Base-by-base conservation (phyloP, 164 flowering plant genomes). In the Piper longum region DNA sequence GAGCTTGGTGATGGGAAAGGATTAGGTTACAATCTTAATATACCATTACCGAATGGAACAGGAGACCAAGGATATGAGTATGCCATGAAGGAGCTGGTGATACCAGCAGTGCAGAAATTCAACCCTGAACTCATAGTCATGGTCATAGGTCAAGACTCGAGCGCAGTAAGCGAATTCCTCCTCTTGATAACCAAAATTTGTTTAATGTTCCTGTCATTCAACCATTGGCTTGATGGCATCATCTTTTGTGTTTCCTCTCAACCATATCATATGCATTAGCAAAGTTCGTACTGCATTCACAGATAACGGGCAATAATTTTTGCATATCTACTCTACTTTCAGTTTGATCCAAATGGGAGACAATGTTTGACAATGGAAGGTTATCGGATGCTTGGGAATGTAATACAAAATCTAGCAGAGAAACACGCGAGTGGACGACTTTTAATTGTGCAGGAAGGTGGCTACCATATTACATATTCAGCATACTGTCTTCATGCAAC, bases 311-410 rank as follows among this genome's bases (percentile, higher is more conserved):
- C 1, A 55, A 13, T 55, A 8, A 55, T 26, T 4, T 16, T 57
- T 17, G 54, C 41, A 40, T 16, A 19, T 44, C 42, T 42, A 56
- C 26, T 56, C 42, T 19, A 63, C 16, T 14, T 74, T 69, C 71
- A 93, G 98, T 88, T 89, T 80, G 98, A 93, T 80, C 95, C 98
- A 52, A 93, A 93, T 78, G 98, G 98, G 71, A 85, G 97, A 75
- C 96, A 82, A 58, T 88, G 97, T 78, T 75, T 93, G 76, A 88
- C 98, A 52, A 89, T 85, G 98, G 89, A 81, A 40, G 96, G 98
- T 41, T 93, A 88, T 60, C 76, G 84, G 54, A 79, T 73, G 67
- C 80, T 86, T 54, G 97, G 90, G 36, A 71, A 62, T 54, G 76
- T 74, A 7, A 65, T 89, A 41, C 80, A 76, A 48, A 62, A 48